Evolutionary conservation across 1,284 basidiomycete species (phyloP), one percentile per base, ranked within the genome.

Genomic region (Trametes hirsuta): DNA sequence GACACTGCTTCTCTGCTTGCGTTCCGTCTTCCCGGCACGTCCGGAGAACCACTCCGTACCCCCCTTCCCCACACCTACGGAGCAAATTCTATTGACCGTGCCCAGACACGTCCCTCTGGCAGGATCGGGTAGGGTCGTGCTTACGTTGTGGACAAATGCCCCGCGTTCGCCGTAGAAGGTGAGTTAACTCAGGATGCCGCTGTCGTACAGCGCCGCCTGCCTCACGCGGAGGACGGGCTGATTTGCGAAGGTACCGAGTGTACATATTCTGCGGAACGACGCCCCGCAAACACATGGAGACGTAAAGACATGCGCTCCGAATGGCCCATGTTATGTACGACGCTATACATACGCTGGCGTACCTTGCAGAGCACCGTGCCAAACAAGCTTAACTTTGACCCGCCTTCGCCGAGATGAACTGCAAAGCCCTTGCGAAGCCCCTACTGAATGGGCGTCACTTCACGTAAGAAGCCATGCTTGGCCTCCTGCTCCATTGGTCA

Each of bases 301-400:
- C 49, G 49, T 51, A 52, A 52, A 10, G 12, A 15, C 18, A 6
- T 30, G 14, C 41, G 39, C 12, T 52, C 41, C 50, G 39, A 44
- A 6, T 18, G 10, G 10, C 30, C 50, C 25, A 42, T 3, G 18
- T 12, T 11, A 3, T 30, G 21, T 11, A 14, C 50, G 40, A 30
- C 4, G 12, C 9, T 11, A 4, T 30, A 22, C 8, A n/a, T 25
- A 22, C n/a, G 44, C 10, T 5, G 14, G 11, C n/a, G 50, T 42
- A 41, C 40, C 40, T 42, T 35, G 41, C 40, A 44, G 40, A 52
- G 49, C 41, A 35, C 9, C 6, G 4, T 15, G 41, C 24, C 50
- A 52, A 44, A 52, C 50, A 52, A 42, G 50, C 50, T 42, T 44
- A 30, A 44, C 25, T 44, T 52, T 52, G 49, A 30, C 18, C 50